Percentiles rank a stretch among this genome's conserved stretches.
These are phyloP conservation scores for Chamaenerion angustifolium DNA, from an alignment of 345 rosid genomes.

Conservation along the genomic window DNA sequence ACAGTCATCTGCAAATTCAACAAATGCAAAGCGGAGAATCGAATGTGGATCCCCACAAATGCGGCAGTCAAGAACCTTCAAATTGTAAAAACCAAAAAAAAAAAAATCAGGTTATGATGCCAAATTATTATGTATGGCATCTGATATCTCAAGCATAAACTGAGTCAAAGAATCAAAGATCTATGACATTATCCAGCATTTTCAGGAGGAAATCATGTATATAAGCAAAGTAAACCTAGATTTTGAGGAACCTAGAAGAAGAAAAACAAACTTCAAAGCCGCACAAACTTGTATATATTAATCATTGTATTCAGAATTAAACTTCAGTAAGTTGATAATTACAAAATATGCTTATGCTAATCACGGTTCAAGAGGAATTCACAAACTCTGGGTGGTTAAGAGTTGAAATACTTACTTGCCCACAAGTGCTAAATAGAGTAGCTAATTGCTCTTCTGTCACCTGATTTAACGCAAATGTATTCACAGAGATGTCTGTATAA, in stretches of 20 bases:
- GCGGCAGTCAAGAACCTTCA: slow-evolving; percentile 92
- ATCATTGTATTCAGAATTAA: background rate
- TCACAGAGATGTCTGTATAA: background rate
- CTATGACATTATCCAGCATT: too few relatives aligned
- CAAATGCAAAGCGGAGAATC: slow-evolving; percentile 88
- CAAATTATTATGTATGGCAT: background rate
- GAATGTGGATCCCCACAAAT: slow-evolving; percentile 94
- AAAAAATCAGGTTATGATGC: background rate
- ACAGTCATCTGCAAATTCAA: slow-evolving; percentile 85
- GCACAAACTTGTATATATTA: background rate
- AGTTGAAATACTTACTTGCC: slow-evolving; percentile 43
- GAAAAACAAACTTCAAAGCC: too few relatives aligned
- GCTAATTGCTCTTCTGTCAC: slow-evolving; percentile 88
- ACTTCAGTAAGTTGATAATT: too few relatives aligned
- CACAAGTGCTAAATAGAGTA: slow-evolving; percentile 57
- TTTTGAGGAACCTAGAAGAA: background rate
- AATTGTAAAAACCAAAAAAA: slow-evolving; percentile 7
- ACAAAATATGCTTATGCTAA: too few relatives aligned
- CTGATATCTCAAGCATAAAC: background rate
- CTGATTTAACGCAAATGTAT: slow-evolving; percentile 17
- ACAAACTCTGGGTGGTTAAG: background rate
- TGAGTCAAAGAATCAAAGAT: too few relatives aligned
- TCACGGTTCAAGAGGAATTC: background rate
- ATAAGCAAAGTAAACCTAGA: too few relatives aligned
- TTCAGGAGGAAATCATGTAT: too few relatives aligned